Base-by-base conservation (phyloP, 2,329 filamentous ascomycete genomes). In the Fusarium papillatum region DNA sequence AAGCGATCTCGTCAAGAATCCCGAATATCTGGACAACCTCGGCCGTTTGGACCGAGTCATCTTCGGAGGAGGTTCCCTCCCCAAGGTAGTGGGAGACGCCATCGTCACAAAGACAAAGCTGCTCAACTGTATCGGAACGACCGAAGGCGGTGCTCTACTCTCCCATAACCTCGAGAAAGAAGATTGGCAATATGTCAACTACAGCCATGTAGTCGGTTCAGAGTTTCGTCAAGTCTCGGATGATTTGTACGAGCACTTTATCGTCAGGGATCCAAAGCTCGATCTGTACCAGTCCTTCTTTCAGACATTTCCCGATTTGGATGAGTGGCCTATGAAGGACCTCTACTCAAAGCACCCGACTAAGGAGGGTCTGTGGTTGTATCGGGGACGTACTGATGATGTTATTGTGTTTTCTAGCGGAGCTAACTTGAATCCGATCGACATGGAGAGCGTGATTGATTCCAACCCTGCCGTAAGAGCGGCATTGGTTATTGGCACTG, bases 271-370 rank as follows among this genome's bases (percentile, higher is more conserved):
- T 1, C 72, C 79, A 5, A 57, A 78, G n/a, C 73, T 77, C 1
- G 43, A 73, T 4, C 65, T 36, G 1, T 79, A 80, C 22, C 82
- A 86, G 61, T 80, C 81, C 5, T 73, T 86, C 19, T 88, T 88
- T 68, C 78, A 80, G 41, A 84, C 85, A 3, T 87, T 86, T 60
- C 86, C 86, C 0, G 80, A 85, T 1, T 53, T 81, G 2, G 66
- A 84, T 5, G 85, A 88, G 72, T 88, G 82, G 75, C 80, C 83
- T 10, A 87, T 85, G 9, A 85, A 84, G 46, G 88, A 90, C 65
- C 73, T 89, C 19, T 88, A 84, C 76, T 81, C 76, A 11, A 76
- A 77, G 1, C 84, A 85, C 55, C 84, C 84, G 0, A 81, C 76
- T 0, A 82, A 82, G 7, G 62, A 78, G 10, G 68, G 83, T 24